Evolutionary conservation across 768 basidiomycete genomes (phyloP).

Genomic region (Suillus weaverae): DNA sequence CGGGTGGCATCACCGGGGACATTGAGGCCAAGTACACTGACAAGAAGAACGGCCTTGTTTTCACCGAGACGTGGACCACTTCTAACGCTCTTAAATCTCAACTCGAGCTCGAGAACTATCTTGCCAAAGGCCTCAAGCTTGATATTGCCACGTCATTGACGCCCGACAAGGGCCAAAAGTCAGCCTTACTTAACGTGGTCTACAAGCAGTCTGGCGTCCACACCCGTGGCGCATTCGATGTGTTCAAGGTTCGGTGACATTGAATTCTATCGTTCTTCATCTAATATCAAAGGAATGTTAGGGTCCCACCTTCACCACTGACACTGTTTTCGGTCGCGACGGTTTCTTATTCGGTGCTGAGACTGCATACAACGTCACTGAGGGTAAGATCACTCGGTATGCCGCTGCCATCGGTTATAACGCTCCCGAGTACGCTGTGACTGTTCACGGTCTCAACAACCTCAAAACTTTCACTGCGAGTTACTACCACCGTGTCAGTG

Average conservation of each 20-base stretch:
- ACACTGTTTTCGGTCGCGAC: constrained; percentile 93
- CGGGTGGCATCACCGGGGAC: constrained; percentile 77
- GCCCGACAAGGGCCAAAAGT: constrained; percentile 86
- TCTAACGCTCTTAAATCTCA: constrained; percentile 87
- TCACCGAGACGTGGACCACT: constrained; percentile 97
- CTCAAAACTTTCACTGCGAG: constrained; percentile 90
- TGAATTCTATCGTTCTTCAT: not conserved
- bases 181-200: constrained; percentile 75
- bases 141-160: constrained; percentile 81
- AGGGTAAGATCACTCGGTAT: constrained; percentile 90
- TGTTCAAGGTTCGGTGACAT: constrained; percentile 76
- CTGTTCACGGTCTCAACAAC: constrained; percentile 93
- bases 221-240: constrained; percentile 85
- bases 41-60: constrained; percentile 87
- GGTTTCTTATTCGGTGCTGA: constrained; percentile 97
- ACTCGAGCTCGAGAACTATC: constrained; percentile 94
- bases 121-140: constrained; percentile 97
- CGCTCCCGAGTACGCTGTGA: constrained; percentile 93
- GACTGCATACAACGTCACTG: constrained; percentile 94
- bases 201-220: constrained; percentile 98
- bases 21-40: constrained; percentile 94
- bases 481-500: constrained; percentile 96
- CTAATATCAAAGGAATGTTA: constrained; percentile 30
- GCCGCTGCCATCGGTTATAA: constrained; percentile 92
- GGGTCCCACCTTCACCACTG: constrained; percentile 97